A percentile compares a stretch with the other conserved stretches of the same genome.
Evolutionary conservation across 129 eudicot species (phyloP).

Genomic region (Oenanthe sinensis): DNA sequence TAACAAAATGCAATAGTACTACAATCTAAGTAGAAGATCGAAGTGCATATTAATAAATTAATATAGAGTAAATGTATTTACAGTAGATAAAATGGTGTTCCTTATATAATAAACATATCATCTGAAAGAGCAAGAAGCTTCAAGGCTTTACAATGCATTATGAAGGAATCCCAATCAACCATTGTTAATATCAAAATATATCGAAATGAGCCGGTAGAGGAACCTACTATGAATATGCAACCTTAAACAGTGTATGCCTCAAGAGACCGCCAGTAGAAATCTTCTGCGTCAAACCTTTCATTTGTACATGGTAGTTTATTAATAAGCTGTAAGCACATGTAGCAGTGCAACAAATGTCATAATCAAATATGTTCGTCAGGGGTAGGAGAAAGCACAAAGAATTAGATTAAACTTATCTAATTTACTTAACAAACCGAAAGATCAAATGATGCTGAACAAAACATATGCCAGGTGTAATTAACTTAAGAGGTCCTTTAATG

Average conservation of each 20-base stretch:
- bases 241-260: slow-evolving; percentile 50
- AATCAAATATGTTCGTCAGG: neutral
- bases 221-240: slow-evolving; percentile 75
- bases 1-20: neutral
- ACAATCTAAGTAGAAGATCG: neutral
- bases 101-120: neutral
- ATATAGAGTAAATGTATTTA: neutral
- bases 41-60: neutral
- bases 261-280: slow-evolving; percentile 67
- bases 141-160: neutral
- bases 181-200: neutral
- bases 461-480: neutral
- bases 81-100: neutral
- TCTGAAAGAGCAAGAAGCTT: neutral
- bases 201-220: neutral
- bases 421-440: neutral
- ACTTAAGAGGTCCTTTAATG: neutral
- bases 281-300: slow-evolving; percentile 74
- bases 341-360: slow-evolving; percentile 4
- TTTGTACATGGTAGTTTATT: slow-evolving; percentile 11
- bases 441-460: slow-evolving; percentile 1
- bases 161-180: neutral
- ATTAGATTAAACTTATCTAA: neutral
- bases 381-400: neutral
- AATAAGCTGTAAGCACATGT: neutral